Evolutionary conservation across 2,329 filamentous ascomycete genomes (phyloP).

Genomic region (Endoconidiophora laricicola): DNA sequence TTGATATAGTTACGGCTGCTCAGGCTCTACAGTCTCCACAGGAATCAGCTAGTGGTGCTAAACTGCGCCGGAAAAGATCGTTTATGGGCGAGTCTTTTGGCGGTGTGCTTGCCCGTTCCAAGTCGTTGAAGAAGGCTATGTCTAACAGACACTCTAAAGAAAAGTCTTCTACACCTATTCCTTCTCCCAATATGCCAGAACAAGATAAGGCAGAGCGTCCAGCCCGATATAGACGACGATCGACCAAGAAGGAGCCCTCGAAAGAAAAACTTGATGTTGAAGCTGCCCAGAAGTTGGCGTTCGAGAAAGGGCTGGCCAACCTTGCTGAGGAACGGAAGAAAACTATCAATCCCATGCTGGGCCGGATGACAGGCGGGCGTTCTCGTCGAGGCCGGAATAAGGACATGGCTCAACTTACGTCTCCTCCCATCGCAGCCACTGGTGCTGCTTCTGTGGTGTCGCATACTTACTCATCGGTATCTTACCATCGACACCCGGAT

Average conservation of each 20-base stretch:
- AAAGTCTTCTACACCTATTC: neutral
- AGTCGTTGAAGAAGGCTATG: conserved; percentile 6
- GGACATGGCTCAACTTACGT: neutral
- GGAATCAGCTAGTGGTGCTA: neutral
- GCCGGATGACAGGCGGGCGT: conserved; percentile 8
- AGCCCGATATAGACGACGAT: conserved; percentile 1
- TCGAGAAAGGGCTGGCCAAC: conserved; percentile 10
- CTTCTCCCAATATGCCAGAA: neutral
- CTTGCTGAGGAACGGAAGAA: conserved; percentile 11
- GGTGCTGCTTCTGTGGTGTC: neutral
- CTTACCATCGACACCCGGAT: neutral
- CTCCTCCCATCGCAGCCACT: neutral
- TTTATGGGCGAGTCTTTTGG: conserved; percentile 8
- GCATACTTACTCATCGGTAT: neutral
- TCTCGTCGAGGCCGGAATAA: conserved; percentile 4
- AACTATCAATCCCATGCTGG: conserved; percentile 10
- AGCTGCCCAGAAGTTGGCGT: conserved; percentile 6
- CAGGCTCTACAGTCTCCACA: neutral
- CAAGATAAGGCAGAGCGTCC: neutral
- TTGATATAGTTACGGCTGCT: neutral
- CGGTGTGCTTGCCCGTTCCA: conserved; percentile 1
- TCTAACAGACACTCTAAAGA: conserved; percentile 2
- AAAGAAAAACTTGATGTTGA: neutral
- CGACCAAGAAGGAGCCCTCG: neutral
- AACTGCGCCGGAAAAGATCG: conserved; percentile 14